phyloP scores from a whole-genome alignment of 148 eudicot genomes.

The Spergularia bocconei region DNA sequence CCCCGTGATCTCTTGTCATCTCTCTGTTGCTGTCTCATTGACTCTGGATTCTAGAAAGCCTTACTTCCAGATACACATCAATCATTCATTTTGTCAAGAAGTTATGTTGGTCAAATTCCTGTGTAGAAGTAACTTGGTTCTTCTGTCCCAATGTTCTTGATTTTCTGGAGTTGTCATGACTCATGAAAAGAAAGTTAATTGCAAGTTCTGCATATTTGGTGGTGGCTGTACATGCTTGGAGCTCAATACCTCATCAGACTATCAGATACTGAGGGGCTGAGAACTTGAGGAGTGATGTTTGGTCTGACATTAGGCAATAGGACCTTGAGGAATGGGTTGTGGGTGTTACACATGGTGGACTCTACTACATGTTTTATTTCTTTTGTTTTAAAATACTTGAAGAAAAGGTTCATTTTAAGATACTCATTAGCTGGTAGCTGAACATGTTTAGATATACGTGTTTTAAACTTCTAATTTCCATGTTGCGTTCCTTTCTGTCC shows the following conservation, averaged over 20 bases:
- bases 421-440: not conserved
- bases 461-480: no score
- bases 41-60: not conserved
- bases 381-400: not conserved
- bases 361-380: not conserved
- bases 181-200: not conserved
- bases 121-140: no score
- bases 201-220: not conserved
- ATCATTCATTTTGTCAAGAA: conserved; percentile 8
- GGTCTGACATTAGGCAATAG: no score
- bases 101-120: not conserved
- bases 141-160: not conserved
- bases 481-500: no score
- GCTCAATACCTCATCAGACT: no score
- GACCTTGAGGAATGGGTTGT: no score
- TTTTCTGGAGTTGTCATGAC: not conserved
- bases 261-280: no score
- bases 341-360: not conserved
- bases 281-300: no score
- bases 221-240: no score
- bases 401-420: not conserved
- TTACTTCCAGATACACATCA: not conserved
- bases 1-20: not conserved
- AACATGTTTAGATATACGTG: not conserved
- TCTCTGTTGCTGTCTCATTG: not conserved